Conservation (phyloP, 202 grass and related monocot species). For the Setaria italica region DNA sequence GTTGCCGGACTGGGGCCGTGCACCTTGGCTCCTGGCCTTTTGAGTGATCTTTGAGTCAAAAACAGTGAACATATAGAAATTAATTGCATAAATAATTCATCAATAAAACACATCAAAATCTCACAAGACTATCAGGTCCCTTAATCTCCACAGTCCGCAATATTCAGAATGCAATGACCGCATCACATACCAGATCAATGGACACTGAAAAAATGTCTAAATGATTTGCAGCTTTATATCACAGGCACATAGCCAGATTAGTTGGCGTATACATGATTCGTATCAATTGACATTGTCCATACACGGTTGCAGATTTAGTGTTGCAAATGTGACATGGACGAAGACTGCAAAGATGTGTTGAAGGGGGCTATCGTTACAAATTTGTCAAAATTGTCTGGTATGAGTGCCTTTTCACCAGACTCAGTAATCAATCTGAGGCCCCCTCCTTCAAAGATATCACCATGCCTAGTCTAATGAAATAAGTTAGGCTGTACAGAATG, state of each 20-base stretch:
- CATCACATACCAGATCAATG: not conserved
- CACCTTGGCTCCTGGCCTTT: too few species aligned
- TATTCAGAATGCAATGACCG: not conserved
- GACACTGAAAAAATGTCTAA: not conserved
- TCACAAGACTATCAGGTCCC: not conserved
- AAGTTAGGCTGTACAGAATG: conserved; percentile 54
- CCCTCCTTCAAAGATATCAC: conserved; percentile 33
- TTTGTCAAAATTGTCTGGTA: conserved; percentile 40
- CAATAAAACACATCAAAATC: too few species aligned
- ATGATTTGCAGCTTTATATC: not conserved
- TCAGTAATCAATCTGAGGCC: conserved; percentile 12
- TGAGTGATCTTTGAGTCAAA: not conserved
- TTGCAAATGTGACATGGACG: not conserved
- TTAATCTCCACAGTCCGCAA: not conserved
- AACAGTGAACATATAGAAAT: not conserved
- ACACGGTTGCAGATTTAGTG: not conserved
- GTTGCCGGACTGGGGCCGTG: too few species aligned
- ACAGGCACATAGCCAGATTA: not conserved
- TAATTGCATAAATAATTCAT: not conserved
- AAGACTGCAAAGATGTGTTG: not conserved
- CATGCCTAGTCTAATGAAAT: conserved; percentile 38
- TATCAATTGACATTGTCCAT: not conserved
- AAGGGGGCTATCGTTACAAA: conserved; percentile 9
- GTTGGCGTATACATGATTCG: not conserved
- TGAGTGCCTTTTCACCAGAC: conserved; percentile 9